These are phyloP conservation scores for Rhodotorula sp. DNA, from an alignment of 1,284 basidiomycete genomes.

Conservation along the genomic window DNA sequence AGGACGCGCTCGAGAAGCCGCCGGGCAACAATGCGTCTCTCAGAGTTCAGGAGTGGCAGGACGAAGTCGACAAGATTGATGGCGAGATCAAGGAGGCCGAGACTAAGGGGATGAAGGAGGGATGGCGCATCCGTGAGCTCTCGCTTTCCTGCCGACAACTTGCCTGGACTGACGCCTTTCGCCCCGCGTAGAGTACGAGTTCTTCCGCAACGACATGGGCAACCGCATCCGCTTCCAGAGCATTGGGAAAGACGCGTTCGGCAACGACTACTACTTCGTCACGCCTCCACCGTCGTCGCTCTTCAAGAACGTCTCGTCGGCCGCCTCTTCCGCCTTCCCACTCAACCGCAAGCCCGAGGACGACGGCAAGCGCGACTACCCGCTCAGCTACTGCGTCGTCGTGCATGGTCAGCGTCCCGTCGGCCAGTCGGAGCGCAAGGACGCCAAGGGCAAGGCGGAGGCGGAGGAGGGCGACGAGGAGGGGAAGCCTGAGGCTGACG, in stretches of 20 bases:
- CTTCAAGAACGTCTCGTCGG: not conserved
- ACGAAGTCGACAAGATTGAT: slow-evolving; percentile 1
- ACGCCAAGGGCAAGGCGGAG: not conserved
- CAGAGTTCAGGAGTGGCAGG: slow-evolving; percentile 21
- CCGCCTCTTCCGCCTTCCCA: slow-evolving; percentile 10
- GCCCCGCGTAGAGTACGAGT: slow-evolving; percentile 10
- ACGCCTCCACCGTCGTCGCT: slow-evolving; percentile 7
- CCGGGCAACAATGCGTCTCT: slow-evolving; percentile 4
- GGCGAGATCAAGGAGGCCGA: slow-evolving; percentile 12
- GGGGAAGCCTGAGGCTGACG: no score
- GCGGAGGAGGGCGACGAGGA: not conserved
- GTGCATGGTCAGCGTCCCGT: slow-evolving; percentile 6
- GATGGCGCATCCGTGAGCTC: slow-evolving; percentile 12
- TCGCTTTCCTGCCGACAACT: no score
- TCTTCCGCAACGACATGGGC: not conserved
- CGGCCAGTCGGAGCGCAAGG: not conserved
- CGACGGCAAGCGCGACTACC: slow-evolving; percentile 16
- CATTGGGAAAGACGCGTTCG: slow-evolving; percentile 8
- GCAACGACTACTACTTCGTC: slow-evolving; percentile 17
- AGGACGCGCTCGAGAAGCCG: slow-evolving; percentile 13
- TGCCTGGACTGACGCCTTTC: no score
- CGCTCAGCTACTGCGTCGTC: slow-evolving; percentile 13
- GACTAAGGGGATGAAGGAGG: not conserved
- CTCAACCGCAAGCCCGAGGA: slow-evolving; percentile 1
- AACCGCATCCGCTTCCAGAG: slow-evolving; percentile 6